These are phyloP conservation scores for Aspergillus felis DNA, from an alignment of 2,329 filamentous ascomycete genomes.

Conservation along the genomic window DNA sequence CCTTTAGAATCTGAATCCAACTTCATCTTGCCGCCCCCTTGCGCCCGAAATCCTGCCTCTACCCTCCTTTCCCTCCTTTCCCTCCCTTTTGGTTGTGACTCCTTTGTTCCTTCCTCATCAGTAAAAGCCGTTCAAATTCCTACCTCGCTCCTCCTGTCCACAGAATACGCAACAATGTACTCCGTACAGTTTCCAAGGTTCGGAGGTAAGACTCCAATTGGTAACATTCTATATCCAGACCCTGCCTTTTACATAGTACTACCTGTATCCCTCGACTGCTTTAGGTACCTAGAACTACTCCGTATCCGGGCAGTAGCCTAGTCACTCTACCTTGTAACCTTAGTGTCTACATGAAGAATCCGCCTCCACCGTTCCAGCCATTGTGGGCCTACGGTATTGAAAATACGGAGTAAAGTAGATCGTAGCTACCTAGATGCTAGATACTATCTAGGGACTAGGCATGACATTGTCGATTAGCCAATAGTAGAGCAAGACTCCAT, in stretches of 20 bases:
- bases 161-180: neutral
- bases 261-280: neutral
- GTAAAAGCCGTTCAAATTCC: too few species aligned
- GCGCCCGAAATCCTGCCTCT: neutral
- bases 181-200: neutral
- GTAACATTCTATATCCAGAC: neutral
- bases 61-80: neutral
- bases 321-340: neutral
- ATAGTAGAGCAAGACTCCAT: neutral
- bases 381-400: neutral
- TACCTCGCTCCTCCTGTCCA: too few species aligned
- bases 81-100: neutral
- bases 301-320: too few species aligned
- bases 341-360: neutral
- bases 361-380: neutral
- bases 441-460: neutral
- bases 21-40: neutral
- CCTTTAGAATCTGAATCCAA: neutral
- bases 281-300: neutral
- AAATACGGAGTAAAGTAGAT: neutral
- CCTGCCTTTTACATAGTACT: neutral
- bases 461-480: neutral
- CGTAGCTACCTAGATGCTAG: neutral
- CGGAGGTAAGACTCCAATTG: neutral
- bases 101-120: neutral